These are phyloP conservation scores for Coniochaeta pulveracea DNA, from an alignment of 2,329 filamentous ascomycete genomes.

Conservation along the genomic window DNA sequence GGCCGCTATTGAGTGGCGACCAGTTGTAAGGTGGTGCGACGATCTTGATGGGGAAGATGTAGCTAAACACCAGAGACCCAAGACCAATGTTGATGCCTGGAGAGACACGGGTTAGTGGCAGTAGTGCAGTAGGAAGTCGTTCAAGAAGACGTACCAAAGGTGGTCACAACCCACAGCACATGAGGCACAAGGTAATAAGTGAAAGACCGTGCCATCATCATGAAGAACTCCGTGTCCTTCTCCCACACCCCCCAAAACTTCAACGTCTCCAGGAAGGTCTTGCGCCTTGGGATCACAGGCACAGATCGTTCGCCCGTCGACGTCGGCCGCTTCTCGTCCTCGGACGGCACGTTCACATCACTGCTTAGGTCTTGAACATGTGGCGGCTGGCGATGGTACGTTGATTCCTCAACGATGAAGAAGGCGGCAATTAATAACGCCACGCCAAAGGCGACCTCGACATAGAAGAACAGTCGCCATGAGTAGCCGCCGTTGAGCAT, in stretches of 20 bases:
- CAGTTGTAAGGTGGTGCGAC: conserved; percentile 32
- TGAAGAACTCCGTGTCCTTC: conserved; percentile 29
- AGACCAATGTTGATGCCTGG: conserved; percentile 33
- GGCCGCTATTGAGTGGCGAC: conserved; percentile 29
- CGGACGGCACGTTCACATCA: background rate
- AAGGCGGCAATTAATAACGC: conserved; percentile 19
- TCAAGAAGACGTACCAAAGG: conserved; percentile 22
- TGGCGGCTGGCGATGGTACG: conserved; percentile 13
- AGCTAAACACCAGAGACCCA: conserved; percentile 36
- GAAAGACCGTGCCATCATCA: conserved; percentile 31
- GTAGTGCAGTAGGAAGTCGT: background rate
- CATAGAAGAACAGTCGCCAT: conserved; percentile 51
- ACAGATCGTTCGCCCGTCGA: background rate
- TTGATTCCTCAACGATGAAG: conserved; percentile 21
- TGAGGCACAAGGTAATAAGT: conserved; percentile 34
- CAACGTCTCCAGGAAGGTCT: conserved; percentile 27
- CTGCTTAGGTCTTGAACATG: background rate
- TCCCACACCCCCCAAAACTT: conserved; percentile 30
- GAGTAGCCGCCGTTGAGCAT: conserved; percentile 47
- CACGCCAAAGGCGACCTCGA: conserved; percentile 38
- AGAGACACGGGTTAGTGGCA: conserved; percentile 3
- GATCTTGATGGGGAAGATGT: conserved; percentile 35
- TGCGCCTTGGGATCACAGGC: conserved; percentile 21
- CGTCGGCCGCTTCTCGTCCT: conserved; percentile 7
- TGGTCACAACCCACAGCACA: conserved; percentile 37